Evolutionary conservation across 2,329 filamentous ascomycete species (phyloP).

Genomic region (Microcera coccophila): DNA sequence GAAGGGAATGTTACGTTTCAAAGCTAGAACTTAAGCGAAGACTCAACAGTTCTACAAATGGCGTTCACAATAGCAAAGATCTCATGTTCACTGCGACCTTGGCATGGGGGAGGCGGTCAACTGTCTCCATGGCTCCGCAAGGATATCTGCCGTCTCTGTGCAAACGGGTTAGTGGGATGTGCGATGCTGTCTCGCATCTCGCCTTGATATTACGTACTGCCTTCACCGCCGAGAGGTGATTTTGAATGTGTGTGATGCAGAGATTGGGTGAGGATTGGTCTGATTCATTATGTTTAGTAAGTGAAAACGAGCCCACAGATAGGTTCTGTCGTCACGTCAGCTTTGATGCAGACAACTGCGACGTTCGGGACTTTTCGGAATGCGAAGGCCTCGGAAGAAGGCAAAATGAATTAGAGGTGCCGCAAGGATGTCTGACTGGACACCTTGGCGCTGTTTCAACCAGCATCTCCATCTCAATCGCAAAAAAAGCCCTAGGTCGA

Average conservation of each 20-base stretch:
- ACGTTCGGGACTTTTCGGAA: constrained; percentile 21
- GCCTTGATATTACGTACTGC: constrained; percentile 12
- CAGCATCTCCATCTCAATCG: background rate
- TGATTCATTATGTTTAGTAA: constrained; percentile 28
- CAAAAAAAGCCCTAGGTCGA: constrained; percentile 2
- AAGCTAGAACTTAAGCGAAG: background rate
- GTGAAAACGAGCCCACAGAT: constrained; percentile 13
- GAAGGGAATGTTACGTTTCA: background rate
- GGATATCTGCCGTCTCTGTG: background rate
- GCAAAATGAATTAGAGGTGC: constrained; percentile 4
- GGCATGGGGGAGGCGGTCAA: background rate
- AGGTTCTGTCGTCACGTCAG: background rate
- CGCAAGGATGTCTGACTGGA: constrained; percentile 4
- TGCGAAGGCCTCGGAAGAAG: constrained; percentile 12
- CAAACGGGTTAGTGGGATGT: background rate
- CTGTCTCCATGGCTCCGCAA: background rate
- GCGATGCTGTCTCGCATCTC: constrained; percentile 9
- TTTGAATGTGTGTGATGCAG: background rate
- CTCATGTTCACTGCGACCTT: background rate
- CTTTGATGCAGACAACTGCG: constrained; percentile 13
- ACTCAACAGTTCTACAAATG: background rate
- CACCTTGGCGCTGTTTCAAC: constrained; percentile 1
- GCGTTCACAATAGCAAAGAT: background rate
- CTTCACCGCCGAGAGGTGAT: constrained; percentile 19
- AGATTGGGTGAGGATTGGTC: background rate